Percentiles rank a stretch among this genome's conserved stretches.
Evolutionary conservation across 225 moss, liverwort and hornwort species (phyloP).

Genomic region (Physcomitrellopsis africana): DNA sequence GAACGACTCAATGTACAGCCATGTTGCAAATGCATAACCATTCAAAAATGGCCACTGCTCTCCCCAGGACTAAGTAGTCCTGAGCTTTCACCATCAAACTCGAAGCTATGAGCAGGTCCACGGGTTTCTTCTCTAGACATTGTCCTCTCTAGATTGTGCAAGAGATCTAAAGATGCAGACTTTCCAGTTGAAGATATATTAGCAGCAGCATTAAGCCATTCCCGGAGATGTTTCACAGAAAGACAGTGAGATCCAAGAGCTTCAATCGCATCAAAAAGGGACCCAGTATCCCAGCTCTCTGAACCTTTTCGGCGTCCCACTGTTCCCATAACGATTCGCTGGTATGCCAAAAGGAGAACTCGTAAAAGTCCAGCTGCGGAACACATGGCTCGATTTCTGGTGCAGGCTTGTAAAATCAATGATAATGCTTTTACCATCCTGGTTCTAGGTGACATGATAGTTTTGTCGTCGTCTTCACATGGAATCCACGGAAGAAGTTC

Average conservation of each 20-base stretch:
- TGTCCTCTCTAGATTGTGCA: constrained; percentile 73
- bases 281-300: constrained; percentile 61
- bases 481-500: constrained; percentile 84
- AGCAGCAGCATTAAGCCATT: constrained; percentile 72
- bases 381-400: constrained; percentile 93
- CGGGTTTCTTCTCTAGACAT: constrained; percentile 86
- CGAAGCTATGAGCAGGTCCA: constrained; percentile 79
- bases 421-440: constrained; percentile 87
- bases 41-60: constrained; percentile 88
- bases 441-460: constrained; percentile 64
- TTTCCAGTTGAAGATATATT: constrained; percentile 67
- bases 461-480: constrained; percentile 48
- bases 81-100: constrained; percentile 94
- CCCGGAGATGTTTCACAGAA: constrained; percentile 75
- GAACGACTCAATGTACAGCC: constrained; percentile 92
- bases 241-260: constrained; percentile 82
- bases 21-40: constrained; percentile 90
- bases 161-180: constrained; percentile 53
- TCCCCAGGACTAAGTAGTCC: constrained; percentile 90
- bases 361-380: constrained; percentile 83
- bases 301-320: constrained; percentile 49
- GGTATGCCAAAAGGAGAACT: constrained; percentile 73
- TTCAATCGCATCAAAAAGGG: constrained; percentile 78
- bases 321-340: constrained; percentile 54
- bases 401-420: constrained; percentile 80